phyloP scores from a whole-genome alignment of 2,329 filamentous ascomycete species.

The Ustulina deusta region DNA sequence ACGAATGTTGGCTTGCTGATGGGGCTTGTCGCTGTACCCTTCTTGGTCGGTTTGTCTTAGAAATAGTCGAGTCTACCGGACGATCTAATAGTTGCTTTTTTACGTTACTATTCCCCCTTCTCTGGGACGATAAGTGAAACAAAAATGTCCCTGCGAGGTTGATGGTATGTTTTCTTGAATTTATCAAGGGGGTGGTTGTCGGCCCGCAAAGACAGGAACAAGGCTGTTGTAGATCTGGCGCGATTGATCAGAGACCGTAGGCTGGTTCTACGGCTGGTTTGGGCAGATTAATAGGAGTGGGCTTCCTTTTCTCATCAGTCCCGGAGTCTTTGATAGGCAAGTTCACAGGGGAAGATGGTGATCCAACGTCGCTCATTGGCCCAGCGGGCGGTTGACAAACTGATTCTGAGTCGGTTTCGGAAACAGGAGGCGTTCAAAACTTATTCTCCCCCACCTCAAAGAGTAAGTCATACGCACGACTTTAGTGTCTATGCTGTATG shows the following conservation, averaged over 20 bases:
- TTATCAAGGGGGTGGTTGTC: conserved; percentile 28
- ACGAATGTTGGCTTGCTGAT: conserved; percentile 32
- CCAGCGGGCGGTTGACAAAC: conserved; percentile 48
- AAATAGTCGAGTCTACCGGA: conserved; percentile 43
- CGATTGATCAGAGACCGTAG: conserved; percentile 44
- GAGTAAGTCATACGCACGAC: conserved; percentile 25
- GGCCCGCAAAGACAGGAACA: conserved; percentile 38
- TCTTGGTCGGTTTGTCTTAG: conserved; percentile 47
- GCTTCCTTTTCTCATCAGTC: conserved; percentile 47
- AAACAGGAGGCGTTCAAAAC: conserved; percentile 49
- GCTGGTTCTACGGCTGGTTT: conserved; percentile 40
- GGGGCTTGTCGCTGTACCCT: conserved; percentile 35
- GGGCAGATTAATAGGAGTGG: conserved; percentile 49
- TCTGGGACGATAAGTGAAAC: conserved; percentile 46
- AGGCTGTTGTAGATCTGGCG: conserved; percentile 43
- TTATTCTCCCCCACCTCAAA: conserved; percentile 42
- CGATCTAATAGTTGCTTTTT: conserved; percentile 43
- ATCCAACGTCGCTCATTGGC: conserved; percentile 48
- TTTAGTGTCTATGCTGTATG: conserved; percentile 27
- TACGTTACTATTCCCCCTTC: conserved; percentile 31
- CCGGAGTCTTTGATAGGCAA: conserved; percentile 49
- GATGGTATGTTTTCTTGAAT: conserved; percentile 29
- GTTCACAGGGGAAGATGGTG: conserved; percentile 45
- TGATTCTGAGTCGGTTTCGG: conserved; percentile 54
- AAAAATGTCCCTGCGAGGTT: conserved; percentile 38